Base-by-base conservation (phyloP, 306 rosid species). In the Comarum palustre region DNA sequence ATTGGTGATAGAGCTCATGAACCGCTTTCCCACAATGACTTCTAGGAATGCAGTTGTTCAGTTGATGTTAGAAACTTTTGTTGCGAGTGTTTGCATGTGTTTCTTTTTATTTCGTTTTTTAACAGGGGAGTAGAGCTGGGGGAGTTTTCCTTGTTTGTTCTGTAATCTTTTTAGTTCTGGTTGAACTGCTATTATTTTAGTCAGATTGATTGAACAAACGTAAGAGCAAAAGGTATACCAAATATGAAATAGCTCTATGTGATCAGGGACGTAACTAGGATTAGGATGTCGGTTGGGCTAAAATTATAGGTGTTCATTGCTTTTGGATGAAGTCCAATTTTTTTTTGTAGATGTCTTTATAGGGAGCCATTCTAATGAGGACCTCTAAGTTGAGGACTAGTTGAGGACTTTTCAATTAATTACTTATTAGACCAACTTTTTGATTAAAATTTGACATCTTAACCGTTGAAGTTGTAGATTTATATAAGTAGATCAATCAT, bases 1-100 rank as follows among this genome's bases (percentile, higher is more conserved):
- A 88, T 92, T 36, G 83, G 89, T 31, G 83, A 82, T 24, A 68
- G 73, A 58, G 62, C 62, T 43, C 96, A 88, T 71, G 87, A 87
- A 58, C 85, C 86, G 22, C 83, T 77, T 46, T 68, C 87, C 20
- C 58, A 16, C 19, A 81, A 45, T 73, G 90, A 88, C 34, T 86
- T 83, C 68, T 90, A 86, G 79, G 52, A 4, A 54, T 22, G 74
- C 74, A 52, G 25, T 17, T 39, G 66, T 22, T 71, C 27, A 39
- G 0, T 1, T 54, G 38, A 22, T 52, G 39, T 45, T 22, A 6
- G 13, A 22, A 39, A 9, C 27, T 24, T 32, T 38, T 22, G 65
- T 36, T 36, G 50, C 1, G 20, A 48, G 74, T 24, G 17, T 69
- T 69, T 13, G 47, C 15, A 43, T 43, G 5, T 50, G 17, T 20